A percentile compares a stretch with the other conserved stretches of the same genome.
Evolutionary conservation across 768 basidiomycete genomes (phyloP).

Genomic region (Trametes gibbosa): DNA sequence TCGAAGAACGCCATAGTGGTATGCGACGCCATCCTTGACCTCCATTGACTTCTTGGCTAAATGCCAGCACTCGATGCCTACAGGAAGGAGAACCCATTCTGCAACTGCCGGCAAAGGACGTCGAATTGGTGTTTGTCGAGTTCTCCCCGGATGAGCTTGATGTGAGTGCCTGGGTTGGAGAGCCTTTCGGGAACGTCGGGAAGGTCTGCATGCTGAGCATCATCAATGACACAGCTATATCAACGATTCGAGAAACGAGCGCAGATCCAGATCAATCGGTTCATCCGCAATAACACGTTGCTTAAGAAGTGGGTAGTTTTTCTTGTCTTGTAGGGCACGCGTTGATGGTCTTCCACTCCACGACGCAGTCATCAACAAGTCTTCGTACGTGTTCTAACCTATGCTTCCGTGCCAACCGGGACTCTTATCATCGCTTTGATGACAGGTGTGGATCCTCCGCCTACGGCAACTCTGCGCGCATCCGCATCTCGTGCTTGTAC

Average conservation of each 20-base stretch:
- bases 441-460: slow-evolving; percentile 69
- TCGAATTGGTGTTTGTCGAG: slow-evolving; percentile 56
- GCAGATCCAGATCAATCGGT: slow-evolving; percentile 55
- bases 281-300: slow-evolving; percentile 61
- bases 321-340: not conserved
- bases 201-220: not conserved
- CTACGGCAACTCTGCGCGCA: slow-evolving; percentile 74
- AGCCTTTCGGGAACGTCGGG: not conserved
- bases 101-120: slow-evolving; percentile 56
- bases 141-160: slow-evolving; percentile 68
- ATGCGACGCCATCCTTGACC: not conserved
- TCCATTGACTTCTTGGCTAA: not conserved
- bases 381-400: slow-evolving; percentile 34
- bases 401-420: not conserved
- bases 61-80: no score
- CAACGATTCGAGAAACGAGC: slow-evolving; percentile 54
- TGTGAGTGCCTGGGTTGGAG: slow-evolving; percentile 34
- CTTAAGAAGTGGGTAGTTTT: slow-evolving; percentile 60
- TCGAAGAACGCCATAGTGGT: slow-evolving; percentile 61
- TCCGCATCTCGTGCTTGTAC: slow-evolving; percentile 65
- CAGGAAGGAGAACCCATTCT: slow-evolving; percentile 69
- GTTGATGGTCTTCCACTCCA: not conserved
- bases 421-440: not conserved
- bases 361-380: slow-evolving; percentile 44
- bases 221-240: slow-evolving; percentile 44